A percentile compares a stretch with the other conserved stretches of the same genome.
Evolutionary conservation across 805 yeast species (phyloP).

Genomic region (Starmerella scarabaei): DNA sequence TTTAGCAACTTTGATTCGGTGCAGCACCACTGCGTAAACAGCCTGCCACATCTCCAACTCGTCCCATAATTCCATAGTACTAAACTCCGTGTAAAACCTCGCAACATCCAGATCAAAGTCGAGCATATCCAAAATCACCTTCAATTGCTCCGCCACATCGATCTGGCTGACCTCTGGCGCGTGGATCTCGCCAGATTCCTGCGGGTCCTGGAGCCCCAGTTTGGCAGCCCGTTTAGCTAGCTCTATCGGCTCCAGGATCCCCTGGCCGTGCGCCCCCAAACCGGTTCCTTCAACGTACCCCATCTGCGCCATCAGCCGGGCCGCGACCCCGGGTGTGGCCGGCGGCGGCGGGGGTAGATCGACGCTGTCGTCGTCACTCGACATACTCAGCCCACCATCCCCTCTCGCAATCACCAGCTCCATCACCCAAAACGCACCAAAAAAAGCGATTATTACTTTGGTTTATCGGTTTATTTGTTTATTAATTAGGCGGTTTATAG

Average conservation of each 20-base stretch:
- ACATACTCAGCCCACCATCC: background rate
- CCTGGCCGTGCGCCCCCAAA: slow-evolving; percentile 58
- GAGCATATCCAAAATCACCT: background rate
- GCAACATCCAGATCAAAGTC: background rate
- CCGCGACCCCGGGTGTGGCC: slow-evolving; percentile 56
- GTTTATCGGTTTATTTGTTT: too few species aligned
- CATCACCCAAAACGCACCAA: too few species aligned
- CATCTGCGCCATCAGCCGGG: slow-evolving; percentile 63
- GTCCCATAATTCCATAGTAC: background rate
- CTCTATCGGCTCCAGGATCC: slow-evolving; percentile 71
- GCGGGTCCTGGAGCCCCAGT: background rate
- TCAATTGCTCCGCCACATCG: background rate
- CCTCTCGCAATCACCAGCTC: too few species aligned
- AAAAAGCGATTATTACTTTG: too few species aligned
- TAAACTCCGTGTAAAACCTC: background rate
- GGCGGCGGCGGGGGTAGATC: background rate
- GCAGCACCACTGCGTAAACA: background rate
- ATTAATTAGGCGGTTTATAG: too few species aligned
- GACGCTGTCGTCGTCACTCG: background rate
- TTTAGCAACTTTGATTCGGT: too few species aligned
- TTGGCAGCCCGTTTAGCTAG: slow-evolving; percentile 42
- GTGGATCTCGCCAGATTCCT: too few species aligned
- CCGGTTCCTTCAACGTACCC: slow-evolving; percentile 80
- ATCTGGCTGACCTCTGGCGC: background rate
- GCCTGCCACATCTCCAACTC: background rate